Base-by-base conservation (phyloP, 2,329 filamentous ascomycete genomes). In the Penicillium oxalicum region DNA sequence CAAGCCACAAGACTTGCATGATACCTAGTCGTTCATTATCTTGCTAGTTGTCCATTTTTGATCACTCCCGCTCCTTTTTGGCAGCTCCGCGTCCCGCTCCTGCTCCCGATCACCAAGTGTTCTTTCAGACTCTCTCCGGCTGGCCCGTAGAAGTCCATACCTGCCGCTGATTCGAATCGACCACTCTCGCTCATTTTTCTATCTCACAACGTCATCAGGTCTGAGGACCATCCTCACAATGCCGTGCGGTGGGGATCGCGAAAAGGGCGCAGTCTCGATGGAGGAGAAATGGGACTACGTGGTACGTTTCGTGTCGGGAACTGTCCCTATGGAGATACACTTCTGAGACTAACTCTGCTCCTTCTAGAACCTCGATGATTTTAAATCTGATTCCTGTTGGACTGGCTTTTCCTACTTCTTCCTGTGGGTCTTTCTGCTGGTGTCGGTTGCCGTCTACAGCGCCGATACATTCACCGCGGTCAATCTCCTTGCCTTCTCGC, bases 231-330 rank as follows among this genome's bases (percentile, higher is more conserved):
- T 32, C 27, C 35, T 28, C 66, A 79, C 63, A 43, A 89, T 90
- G 86, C 77, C 79, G 58, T 87, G 83, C 64, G 75, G 80, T 59
- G 79, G 81, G 55, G 79, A 82, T 53, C 62, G 71, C 58, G 69
- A 72, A 53, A 86, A 86, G 65, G 78, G 76, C 57, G 77, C 85
- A 54, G 79, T 91, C 54, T 78, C 81, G 54, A 83, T 87, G 51
- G 91, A 96, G 70, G 88, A 93, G 73, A 87, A 90, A 77, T 97
- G 91, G 91, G 88, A 91, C 63, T 95, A 91, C 67, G 91, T 97
- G 66, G 87, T 89, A 73, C 65, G 85, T 53, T 27, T 18, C 13
- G 25, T 48, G 26, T 38, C 24, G 38, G 38, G 7, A 8, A 9
- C 27, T 4, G 9, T 5, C 27, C 32, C 26, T 3, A 24, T 26